Evolutionary conservation across 495 filamentous ascomycete species (phyloP).

Genomic region (Copromyces sp.): DNA sequence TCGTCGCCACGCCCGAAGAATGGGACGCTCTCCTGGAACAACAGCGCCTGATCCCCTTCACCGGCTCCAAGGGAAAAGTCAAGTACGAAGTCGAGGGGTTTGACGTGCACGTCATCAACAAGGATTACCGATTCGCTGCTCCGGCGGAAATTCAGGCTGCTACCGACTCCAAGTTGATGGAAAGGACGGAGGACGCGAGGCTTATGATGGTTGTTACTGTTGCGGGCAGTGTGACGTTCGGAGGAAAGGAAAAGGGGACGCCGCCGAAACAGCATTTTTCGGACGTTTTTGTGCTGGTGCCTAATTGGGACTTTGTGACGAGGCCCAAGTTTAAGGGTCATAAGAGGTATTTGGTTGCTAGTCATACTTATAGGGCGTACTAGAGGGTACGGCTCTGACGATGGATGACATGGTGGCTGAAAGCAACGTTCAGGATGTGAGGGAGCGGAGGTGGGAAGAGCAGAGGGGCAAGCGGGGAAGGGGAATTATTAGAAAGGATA

Average conservation of each 20-base stretch:
- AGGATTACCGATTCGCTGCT: conserved; percentile 40
- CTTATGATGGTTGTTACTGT: conserved; percentile 62
- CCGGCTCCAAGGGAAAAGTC: conserved; percentile 6
- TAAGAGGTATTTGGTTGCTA: conserved; percentile 57
- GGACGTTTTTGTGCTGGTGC: conserved; percentile 67
- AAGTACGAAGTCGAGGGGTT: conserved; percentile 52
- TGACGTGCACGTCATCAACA: conserved; percentile 68
- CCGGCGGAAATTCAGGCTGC: conserved; percentile 15
- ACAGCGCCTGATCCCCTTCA: conserved; percentile 16
- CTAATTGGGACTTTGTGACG: conserved; percentile 51
- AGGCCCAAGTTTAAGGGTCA: conserved; percentile 23
- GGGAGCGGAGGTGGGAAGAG: neutral
- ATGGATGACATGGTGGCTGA: neutral
- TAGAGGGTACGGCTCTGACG: neutral
- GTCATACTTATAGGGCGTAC: conserved; percentile 55
- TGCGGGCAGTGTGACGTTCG: conserved; percentile 46
- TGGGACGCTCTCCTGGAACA: conserved; percentile 29
- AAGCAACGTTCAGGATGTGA: too few relatives aligned
- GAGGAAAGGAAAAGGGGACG: conserved; percentile 23
- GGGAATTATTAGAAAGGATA: neutral
- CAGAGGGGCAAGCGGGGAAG: neutral
- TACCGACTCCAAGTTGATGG: neutral
- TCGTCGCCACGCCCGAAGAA: conserved; percentile 24
- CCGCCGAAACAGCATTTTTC: conserved; percentile 52
- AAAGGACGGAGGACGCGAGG: conserved; percentile 34